Evolutionary conservation across 2,329 filamentous ascomycete species (phyloP).

Genomic region (Aspergillus calidoustus): DNA sequence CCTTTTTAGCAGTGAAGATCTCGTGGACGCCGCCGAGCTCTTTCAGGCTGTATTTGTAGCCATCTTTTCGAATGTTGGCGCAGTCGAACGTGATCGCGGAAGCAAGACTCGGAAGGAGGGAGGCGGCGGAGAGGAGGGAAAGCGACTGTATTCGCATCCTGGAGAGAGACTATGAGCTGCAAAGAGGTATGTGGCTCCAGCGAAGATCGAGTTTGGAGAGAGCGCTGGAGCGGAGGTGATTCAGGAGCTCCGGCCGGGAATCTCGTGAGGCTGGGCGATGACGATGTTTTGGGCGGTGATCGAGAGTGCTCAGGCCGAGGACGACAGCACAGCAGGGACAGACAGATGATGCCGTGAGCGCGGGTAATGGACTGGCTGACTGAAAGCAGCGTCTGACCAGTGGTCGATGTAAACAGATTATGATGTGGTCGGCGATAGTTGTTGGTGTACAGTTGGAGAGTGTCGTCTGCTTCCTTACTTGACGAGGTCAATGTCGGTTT

Average conservation of each 20-base stretch:
- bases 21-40: constrained; percentile 44
- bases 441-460: constrained; percentile 7
- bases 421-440: constrained; percentile 27
- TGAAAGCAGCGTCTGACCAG: not conserved
- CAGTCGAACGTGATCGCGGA: constrained; percentile 45
- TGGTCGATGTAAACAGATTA: constrained; percentile 8
- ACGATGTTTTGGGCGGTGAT: constrained; percentile 14
- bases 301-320: constrained; percentile 15
- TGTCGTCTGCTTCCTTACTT: constrained; percentile 5
- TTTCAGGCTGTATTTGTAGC: constrained; percentile 46
- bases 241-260: constrained; percentile 1
- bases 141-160: constrained; percentile 41
- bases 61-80: constrained; percentile 39
- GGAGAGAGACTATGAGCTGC: constrained; percentile 4
- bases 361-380: constrained; percentile 6
- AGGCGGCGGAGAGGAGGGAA: constrained; percentile 30
- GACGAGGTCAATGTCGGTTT: constrained; percentile 13
- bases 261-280: constrained; percentile 4
- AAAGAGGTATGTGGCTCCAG: not conserved
- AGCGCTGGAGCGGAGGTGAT: not conserved
- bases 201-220: not conserved
- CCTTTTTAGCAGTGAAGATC: constrained; percentile 36
- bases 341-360: constrained; percentile 7
- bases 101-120: constrained; percentile 33
- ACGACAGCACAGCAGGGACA: not conserved